Percentiles rank a stretch among this genome's conserved stretches.
phyloP scores from a whole-genome alignment of 306 rosid species.

The Rubus idaeus region DNA sequence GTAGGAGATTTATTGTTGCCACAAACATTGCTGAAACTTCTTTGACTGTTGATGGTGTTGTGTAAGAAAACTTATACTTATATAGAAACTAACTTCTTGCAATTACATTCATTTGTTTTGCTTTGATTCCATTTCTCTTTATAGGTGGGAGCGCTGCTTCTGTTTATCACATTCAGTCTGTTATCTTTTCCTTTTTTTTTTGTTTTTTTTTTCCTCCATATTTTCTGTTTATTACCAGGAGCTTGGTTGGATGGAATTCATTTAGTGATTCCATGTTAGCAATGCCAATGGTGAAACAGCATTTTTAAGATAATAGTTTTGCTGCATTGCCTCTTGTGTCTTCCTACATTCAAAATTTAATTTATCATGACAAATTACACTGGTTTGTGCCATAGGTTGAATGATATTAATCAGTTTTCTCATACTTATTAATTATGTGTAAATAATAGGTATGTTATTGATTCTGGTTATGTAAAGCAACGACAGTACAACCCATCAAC shows the following conservation, averaged over 20 bases:
- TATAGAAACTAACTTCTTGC: slow-evolving; percentile 23
- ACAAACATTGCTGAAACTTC: slow-evolving; percentile 99
- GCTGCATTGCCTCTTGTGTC: not conserved
- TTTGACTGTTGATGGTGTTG: slow-evolving; percentile 97
- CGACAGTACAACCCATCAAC: slow-evolving; percentile 90
- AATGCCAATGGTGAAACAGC: slow-evolving; percentile 2
- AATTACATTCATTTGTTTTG: slow-evolving; percentile 1
- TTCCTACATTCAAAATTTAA: not conserved
- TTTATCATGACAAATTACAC: not conserved
- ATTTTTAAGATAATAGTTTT: not conserved
- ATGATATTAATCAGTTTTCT: slow-evolving; percentile 23
- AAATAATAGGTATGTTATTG: slow-evolving; percentile 80
- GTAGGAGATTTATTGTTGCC: slow-evolving; percentile 93
- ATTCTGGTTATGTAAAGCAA: slow-evolving; percentile 97
- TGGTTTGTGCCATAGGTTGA: slow-evolving; percentile 1
- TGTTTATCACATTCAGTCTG: not conserved
- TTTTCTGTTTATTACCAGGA: not conserved
- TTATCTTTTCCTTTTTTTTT: not conserved
- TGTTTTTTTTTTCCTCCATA: not conserved
- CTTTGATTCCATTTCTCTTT: not conserved
- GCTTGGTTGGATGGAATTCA: not conserved
- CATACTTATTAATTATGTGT: slow-evolving; percentile 9
- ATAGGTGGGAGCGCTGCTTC: not conserved
- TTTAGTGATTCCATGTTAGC: not conserved
- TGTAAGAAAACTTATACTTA: slow-evolving; percentile 57